Percentiles rank a stretch among this genome's conserved stretches.
phyloP scores from a whole-genome alignment of 2,329 filamentous ascomycete genomes.

The Ilyonectria sp. region DNA sequence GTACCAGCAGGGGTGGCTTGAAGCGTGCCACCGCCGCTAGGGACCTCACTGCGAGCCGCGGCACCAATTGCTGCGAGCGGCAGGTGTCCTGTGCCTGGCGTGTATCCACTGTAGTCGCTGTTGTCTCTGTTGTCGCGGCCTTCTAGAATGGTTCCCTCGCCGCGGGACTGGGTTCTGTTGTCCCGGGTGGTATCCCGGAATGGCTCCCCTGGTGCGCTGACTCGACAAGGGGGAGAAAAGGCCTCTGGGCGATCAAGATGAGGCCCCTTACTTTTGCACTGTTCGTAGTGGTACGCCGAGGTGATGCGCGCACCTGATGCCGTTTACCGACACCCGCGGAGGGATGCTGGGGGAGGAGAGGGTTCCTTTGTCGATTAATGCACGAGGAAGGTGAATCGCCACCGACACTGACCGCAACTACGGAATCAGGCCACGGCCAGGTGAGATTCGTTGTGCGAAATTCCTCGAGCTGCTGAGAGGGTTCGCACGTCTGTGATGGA shows the following conservation, averaged over 20 bases:
- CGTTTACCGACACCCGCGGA: not conserved
- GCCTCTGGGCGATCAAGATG: slow-evolving; percentile 24
- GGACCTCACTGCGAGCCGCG: slow-evolving; percentile 33
- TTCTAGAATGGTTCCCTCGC: slow-evolving; percentile 52
- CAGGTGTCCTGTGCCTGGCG: slow-evolving; percentile 35
- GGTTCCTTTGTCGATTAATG: not conserved
- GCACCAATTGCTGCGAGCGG: slow-evolving; percentile 33
- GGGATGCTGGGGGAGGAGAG: not conserved
- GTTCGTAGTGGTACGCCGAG: slow-evolving; percentile 3
- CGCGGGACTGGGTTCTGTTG: slow-evolving; percentile 48
- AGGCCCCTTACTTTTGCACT: slow-evolving; percentile 24
- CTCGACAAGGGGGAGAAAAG: slow-evolving; percentile 29
- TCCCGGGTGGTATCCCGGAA: slow-evolving; percentile 40
- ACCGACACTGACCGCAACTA: not conserved
- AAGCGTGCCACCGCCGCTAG: slow-evolving; percentile 44
- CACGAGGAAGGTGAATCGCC: not conserved
- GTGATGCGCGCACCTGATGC: not conserved
- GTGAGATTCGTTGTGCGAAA: not conserved
- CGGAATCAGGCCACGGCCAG: not conserved
- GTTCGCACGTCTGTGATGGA: slow-evolving; percentile 20
- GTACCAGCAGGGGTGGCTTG: slow-evolving; percentile 41
- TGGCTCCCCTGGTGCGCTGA: slow-evolving; percentile 37
- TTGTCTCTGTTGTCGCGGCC: slow-evolving; percentile 36
- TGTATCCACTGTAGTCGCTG: slow-evolving; percentile 27
- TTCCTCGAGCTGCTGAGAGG: not conserved